A percentile compares a stretch with the other conserved stretches of the same genome.
These are phyloP conservation scores for Thermothielavioides terrestris DNA, from an alignment of 495 filamentous ascomycete species.

Conservation along the genomic window DNA sequence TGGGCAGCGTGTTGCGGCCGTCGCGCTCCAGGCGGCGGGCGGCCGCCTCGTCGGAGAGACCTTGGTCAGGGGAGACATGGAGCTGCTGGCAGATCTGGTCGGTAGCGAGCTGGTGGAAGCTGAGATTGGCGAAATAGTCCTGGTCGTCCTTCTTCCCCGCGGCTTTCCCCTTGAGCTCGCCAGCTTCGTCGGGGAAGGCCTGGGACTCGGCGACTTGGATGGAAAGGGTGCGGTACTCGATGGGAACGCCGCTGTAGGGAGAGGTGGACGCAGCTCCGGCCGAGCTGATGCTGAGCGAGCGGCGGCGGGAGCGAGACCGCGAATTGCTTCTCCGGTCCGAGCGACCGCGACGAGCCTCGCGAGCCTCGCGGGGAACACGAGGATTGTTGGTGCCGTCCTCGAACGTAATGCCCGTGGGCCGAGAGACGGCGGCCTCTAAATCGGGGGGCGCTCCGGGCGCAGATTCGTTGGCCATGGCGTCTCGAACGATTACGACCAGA, in stretches of 20 bases:
- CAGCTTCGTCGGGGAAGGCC: background rate
- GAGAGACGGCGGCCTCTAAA: background rate
- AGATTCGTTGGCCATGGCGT: background rate
- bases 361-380: background rate
- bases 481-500: too few species aligned
- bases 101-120: background rate
- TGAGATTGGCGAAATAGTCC: background rate
- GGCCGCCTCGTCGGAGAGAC: background rate
- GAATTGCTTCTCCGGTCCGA: background rate
- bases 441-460: background rate
- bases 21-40: background rate
- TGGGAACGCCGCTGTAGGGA: background rate
- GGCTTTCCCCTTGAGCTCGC: background rate
- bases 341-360: background rate
- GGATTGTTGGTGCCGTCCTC: background rate
- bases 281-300: background rate
- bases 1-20: constrained; percentile 22
- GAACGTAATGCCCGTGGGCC: background rate
- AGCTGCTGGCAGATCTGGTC: constrained; percentile 4
- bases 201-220: background rate
- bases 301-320: background rate
- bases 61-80: background rate
- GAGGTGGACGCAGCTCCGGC: background rate
- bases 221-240: background rate
- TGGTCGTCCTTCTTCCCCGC: background rate